Evolutionary conservation across 2,329 filamentous ascomycete species (phyloP).

Genomic region (Kalmusia sp.): DNA sequence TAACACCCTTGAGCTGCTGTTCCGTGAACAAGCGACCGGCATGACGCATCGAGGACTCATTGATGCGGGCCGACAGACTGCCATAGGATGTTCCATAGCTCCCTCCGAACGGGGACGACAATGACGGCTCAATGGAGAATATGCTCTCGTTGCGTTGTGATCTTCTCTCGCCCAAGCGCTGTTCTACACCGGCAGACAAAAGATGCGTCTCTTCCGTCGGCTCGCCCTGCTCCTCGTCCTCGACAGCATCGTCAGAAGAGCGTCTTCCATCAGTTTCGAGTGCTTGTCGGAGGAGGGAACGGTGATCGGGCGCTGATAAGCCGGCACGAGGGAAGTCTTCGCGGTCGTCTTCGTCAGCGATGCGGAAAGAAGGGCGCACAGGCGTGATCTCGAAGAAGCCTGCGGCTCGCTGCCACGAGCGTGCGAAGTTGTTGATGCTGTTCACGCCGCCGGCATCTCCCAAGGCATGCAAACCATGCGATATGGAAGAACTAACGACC

Average conservation of each 20-base stretch:
- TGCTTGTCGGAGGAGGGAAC: conserved; percentile 51
- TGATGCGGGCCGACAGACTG: conserved; percentile 63
- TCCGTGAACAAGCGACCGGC: conserved; percentile 59
- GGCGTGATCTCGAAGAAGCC: conserved; percentile 88
- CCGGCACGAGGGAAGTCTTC: conserved; percentile 40
- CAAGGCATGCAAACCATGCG: conserved; percentile 57
- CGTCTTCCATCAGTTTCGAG: conserved; percentile 46
- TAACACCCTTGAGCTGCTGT: conserved; percentile 52
- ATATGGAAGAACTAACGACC: conserved; percentile 52
- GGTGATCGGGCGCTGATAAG: conserved; percentile 46
- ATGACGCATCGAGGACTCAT: conserved; percentile 63
- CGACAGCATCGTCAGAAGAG: conserved; percentile 47
- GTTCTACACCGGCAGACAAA: conserved; percentile 35
- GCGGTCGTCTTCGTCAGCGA: conserved; percentile 47
- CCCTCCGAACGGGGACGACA: conserved; percentile 73
- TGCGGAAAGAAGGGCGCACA: conserved; percentile 75
- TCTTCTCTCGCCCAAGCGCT: conserved; percentile 33
- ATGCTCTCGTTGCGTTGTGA: conserved; percentile 51
- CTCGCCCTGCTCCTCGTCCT: conserved; percentile 40
- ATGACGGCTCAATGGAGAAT: conserved; percentile 58
- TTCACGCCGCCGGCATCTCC: conserved; percentile 87
- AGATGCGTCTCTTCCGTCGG: conserved; percentile 39
- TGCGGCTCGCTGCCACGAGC: conserved; percentile 90
- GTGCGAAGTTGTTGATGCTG: conserved; percentile 90
- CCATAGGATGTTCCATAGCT: conserved; percentile 73